These are phyloP conservation scores for Hyphochytrium catenoides DNA, from an alignment of 352 stramenopile species.

Conservation along the genomic window DNA sequence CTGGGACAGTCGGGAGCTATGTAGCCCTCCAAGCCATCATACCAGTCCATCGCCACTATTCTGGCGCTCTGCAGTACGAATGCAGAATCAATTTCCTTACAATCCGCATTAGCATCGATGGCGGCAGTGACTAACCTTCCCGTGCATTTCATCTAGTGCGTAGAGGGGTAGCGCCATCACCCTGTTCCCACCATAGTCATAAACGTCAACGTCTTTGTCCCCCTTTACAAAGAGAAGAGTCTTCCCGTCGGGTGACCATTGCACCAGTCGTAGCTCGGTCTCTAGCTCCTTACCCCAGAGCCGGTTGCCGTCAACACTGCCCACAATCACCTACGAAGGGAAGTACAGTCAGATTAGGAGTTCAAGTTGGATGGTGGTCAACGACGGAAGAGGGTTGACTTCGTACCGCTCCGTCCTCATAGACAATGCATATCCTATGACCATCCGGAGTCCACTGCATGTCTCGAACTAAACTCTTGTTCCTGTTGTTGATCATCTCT, in stretches of 20 bases:
- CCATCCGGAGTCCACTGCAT: conserved; percentile 86
- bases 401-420: conserved; percentile 75
- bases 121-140: too few relatives aligned
- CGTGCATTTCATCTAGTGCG: conserved; percentile 23
- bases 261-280: conserved; percentile 64
- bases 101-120: conserved; percentile 11
- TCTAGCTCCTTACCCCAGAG: conserved; percentile 84
- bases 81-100: too few relatives aligned
- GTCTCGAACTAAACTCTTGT: conserved; percentile 73
- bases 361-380: too few relatives aligned
- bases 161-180: conserved; percentile 49
- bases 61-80: too few relatives aligned
- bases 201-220: conserved; percentile 50
- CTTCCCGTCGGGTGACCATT: conserved; percentile 74
- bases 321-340: too few relatives aligned
- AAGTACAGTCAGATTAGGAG: too few relatives aligned
- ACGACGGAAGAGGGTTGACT: too few relatives aligned
- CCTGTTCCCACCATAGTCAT: conserved; percentile 61
- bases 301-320: conserved; percentile 73
- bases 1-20: conserved; percentile 60
- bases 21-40: conserved; percentile 60
- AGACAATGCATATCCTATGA: conserved; percentile 83
- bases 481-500: conserved; percentile 91
- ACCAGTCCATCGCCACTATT: conserved; percentile 55
- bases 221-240: conserved; percentile 64